These are phyloP conservation scores for Serendipita indica DNA, from an alignment of 768 basidiomycete species.

Conservation along the genomic window DNA sequence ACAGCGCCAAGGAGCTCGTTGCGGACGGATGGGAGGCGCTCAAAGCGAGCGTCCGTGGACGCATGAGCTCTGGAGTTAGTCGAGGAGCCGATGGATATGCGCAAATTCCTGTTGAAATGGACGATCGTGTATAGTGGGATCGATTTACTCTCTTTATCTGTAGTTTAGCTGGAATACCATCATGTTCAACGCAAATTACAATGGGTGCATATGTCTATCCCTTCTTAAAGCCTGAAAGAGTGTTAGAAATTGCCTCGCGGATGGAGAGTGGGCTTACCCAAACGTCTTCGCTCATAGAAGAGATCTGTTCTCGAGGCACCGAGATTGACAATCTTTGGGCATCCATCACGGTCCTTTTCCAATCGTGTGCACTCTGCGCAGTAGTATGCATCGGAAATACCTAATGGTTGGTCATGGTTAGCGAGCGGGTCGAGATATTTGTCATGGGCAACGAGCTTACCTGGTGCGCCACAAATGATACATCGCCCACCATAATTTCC, in stretches of 20 bases:
- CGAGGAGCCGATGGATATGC: slow-evolving; percentile 41
- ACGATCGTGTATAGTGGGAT: slow-evolving; percentile 9
- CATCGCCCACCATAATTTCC: slow-evolving; percentile 95
- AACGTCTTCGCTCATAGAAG: slow-evolving; percentile 78
- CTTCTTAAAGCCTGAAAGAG: slow-evolving; percentile 54
- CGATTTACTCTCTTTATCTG: neutral
- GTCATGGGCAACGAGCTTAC: slow-evolving; percentile 31
- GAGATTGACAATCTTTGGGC: slow-evolving; percentile 96
- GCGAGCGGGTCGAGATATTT: neutral
- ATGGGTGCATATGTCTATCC: slow-evolving; percentile 26
- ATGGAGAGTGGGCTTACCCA: slow-evolving; percentile 36
- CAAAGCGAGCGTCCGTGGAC: slow-evolving; percentile 25
- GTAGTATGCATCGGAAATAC: slow-evolving; percentile 98
- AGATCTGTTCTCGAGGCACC: slow-evolving; percentile 85
- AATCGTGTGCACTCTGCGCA: slow-evolving; percentile 94
- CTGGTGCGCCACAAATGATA: slow-evolving; percentile 93
- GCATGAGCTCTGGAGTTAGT: slow-evolving; percentile 20
- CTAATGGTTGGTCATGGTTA: slow-evolving; percentile 27
- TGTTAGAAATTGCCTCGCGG: neutral
- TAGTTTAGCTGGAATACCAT: neutral
- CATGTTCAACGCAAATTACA: neutral
- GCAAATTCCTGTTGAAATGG: slow-evolving; percentile 58
- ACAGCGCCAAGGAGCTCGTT: slow-evolving; percentile 29
- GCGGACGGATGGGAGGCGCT: slow-evolving; percentile 31
- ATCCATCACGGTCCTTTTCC: slow-evolving; percentile 96